Conservation (phyloP, 2,329 filamentous ascomycete species). For the Bipolaris gigantea region DNA sequence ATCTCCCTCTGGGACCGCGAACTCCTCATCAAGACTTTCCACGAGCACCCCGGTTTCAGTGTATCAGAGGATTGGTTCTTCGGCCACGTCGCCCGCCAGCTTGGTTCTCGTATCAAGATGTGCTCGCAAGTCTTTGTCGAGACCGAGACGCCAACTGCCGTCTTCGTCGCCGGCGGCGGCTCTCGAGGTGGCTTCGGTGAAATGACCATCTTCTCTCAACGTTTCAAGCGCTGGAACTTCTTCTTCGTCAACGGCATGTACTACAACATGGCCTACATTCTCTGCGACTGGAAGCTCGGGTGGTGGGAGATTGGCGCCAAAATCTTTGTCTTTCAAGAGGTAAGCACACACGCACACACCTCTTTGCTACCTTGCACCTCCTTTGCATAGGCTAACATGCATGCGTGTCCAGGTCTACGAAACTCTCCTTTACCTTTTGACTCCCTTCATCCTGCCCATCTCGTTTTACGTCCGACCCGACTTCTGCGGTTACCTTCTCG, state of each 20-base stretch:
- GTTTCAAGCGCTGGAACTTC: conserved; percentile 57
- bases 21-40: conserved; percentile 52
- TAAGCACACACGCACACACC: background rate
- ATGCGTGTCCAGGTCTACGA: conserved; percentile 45
- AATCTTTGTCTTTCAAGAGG: conserved; percentile 54
- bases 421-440: conserved; percentile 51
- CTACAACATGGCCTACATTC: conserved; percentile 53
- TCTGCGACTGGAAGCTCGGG: conserved; percentile 53
- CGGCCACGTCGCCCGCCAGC: conserved; percentile 51
- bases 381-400: conserved; percentile 1
- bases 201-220: conserved; percentile 57
- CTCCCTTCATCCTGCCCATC: conserved; percentile 52
- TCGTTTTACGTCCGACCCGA: conserved; percentile 48
- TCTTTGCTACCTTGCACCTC: conserved; percentile 9
- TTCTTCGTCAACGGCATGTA: conserved; percentile 56
- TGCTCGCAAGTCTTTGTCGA: conserved; percentile 56
- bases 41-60: conserved; percentile 54
- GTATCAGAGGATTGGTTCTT: conserved; percentile 59
- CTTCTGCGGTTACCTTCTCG: conserved; percentile 47
- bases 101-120: conserved; percentile 53
- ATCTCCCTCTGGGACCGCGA: conserved; percentile 54
- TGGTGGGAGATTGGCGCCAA: conserved; percentile 56
- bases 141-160: conserved; percentile 51
- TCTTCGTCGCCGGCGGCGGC: conserved; percentile 48
- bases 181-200: conserved; percentile 55